Conservation (phyloP, 495 filamentous ascomycete genomes). For the Trichocladium antarcticum region DNA sequence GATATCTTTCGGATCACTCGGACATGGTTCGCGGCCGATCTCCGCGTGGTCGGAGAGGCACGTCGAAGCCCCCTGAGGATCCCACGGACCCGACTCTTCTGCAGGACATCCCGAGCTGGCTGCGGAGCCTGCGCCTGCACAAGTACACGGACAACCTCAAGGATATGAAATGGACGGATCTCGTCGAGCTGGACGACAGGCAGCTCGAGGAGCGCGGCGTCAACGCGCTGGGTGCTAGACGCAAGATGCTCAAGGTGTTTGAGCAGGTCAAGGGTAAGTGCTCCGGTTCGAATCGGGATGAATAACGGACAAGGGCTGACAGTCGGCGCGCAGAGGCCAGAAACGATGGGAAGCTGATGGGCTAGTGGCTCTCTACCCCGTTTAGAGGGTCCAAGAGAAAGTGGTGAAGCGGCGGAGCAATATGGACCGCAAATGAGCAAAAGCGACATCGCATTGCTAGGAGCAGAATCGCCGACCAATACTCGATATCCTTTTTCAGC, state of each 20-base stretch:
- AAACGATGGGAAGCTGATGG: constrained; percentile 42
- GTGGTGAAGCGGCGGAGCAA: background rate
- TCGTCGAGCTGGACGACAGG: constrained; percentile 86
- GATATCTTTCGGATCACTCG: constrained; percentile 90
- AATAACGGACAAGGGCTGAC: constrained; percentile 10
- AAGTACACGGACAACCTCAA: constrained; percentile 99
- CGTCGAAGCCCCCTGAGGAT: constrained; percentile 94
- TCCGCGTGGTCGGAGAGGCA: constrained; percentile 84
- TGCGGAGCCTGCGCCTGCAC: constrained; percentile 87
- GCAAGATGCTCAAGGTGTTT: constrained; percentile 99
- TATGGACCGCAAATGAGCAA: background rate
- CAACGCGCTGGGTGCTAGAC: constrained; percentile 84
- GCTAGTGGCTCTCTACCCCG: constrained; percentile 6
- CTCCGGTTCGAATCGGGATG: no score
- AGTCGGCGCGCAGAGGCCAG: constrained; percentile 16
- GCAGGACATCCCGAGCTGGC: constrained; percentile 92
- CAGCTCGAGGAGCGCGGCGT: constrained; percentile 88
- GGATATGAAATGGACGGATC: constrained; percentile 90
- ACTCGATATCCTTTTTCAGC: background rate
- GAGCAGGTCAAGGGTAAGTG: constrained; percentile 73
- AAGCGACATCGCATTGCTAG: background rate
- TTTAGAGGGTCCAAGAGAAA: background rate
- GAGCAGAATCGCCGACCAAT: background rate
- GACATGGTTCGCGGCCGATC: constrained; percentile 83
- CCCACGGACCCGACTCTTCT: constrained; percentile 83